Conservation (phyloP, 371 early-diverging fungal genomes). For the Syncephalastrum sp. region DNA sequence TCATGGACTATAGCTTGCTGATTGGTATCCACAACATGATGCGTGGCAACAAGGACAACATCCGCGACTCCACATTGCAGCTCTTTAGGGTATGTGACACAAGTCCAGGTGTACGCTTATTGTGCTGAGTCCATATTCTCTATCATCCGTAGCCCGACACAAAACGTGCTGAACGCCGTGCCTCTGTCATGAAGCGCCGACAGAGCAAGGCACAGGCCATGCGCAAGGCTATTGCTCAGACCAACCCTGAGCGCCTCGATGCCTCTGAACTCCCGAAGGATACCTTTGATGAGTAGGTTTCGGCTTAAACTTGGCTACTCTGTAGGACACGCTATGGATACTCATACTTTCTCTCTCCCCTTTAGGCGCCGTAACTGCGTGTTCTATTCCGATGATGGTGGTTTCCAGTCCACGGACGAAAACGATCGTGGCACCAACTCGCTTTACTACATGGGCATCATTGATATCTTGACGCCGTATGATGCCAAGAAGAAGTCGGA, state of each 20-base stretch:
- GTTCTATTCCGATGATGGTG: slow-evolving; percentile 92
- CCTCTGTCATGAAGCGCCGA: slow-evolving; percentile 47
- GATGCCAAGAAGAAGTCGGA: slow-evolving; percentile 87
- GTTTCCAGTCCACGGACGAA: slow-evolving; percentile 82
- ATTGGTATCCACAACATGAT: slow-evolving; percentile 88
- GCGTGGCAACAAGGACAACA: slow-evolving; percentile 84
- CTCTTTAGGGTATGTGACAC: slow-evolving; percentile 68
- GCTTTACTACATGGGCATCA: slow-evolving; percentile 94
- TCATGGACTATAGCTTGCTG: slow-evolving; percentile 88
- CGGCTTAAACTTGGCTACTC: background rate
- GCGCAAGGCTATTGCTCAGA: slow-evolving; percentile 68
- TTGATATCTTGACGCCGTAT: slow-evolving; percentile 98
- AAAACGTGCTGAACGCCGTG: slow-evolving; percentile 44
- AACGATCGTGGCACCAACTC: slow-evolving; percentile 63
- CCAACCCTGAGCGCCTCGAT: slow-evolving; percentile 71
- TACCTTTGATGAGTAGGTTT: slow-evolving; percentile 38
- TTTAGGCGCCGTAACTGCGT: slow-evolving; percentile 66
- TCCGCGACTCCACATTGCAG: slow-evolving; percentile 85
- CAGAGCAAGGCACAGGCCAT: slow-evolving; percentile 68
- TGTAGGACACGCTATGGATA: slow-evolving; percentile 5
- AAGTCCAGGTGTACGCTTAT: slow-evolving; percentile 49
- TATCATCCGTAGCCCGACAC: slow-evolving; percentile 42
- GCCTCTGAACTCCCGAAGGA: slow-evolving; percentile 55
- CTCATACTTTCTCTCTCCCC: background rate
- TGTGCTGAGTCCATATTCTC: slow-evolving; percentile 1